Evolutionary conservation across 306 rosid genomes (phyloP), one percentile per base, ranked within the genome.

Genomic region (Cucurbita ficifolia): DNA sequence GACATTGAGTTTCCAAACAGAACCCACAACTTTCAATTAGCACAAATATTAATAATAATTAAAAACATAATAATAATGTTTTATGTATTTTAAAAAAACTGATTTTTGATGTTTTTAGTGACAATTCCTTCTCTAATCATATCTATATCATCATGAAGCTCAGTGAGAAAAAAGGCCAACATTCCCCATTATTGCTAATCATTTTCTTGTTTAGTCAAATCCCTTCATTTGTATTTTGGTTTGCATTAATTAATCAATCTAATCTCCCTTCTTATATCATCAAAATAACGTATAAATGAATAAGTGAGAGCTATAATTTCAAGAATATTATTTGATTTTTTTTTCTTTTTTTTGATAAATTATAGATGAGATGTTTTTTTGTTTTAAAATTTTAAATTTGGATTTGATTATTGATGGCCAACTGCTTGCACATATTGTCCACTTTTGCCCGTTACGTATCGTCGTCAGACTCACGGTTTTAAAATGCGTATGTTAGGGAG

Each of bases 81-180:
- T 82, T 82, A 78, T 85, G 13, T 29, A 29, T 10, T 56, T 16
- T 16, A 4, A 17, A 62, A 17, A n/a, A 39, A 61, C 3, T 16
- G 6, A 61, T 36, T 3, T 62, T 38, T 62, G 22, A 39, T 62
- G 70, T 62, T 62, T 39, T n/a, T 38, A 8, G 70, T 38, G 49
- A 22, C 21, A 80, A 79, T 51, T 83, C 9, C 72, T 51, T 68
- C 82, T 24, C 89, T 85, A 87, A 89, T 92, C 92, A 92, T 89
- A 87, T 87, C 10, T 75, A 19, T 80, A 89, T 86, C 85, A 88
- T 85, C 81, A 87, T 79, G 82, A 75, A 46, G 79, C 59, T 85
- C 75, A 79, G 87, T 68, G 73, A 79, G 72, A 1, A 69, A 48
- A 86, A 86, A 63, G 76, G 80, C 85, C 85, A 76, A 80, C 86